Conservation (phyloP, 768 basidiomycete genomes). For the Lentinula raphanica region DNA sequence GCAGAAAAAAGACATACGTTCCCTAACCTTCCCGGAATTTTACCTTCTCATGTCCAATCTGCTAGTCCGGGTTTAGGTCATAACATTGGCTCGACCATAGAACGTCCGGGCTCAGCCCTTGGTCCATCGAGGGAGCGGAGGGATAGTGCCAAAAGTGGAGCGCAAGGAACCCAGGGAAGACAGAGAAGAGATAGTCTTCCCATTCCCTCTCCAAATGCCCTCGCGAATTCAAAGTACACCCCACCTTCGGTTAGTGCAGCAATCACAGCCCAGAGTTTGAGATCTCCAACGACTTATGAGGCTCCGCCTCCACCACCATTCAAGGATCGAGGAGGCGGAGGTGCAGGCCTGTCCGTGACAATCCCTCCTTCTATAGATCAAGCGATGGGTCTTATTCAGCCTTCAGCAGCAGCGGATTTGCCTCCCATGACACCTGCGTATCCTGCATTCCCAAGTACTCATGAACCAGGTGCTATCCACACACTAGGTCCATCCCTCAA, state of each 20-base stretch:
- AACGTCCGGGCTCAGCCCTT: background rate
- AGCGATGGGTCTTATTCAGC: background rate
- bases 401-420: background rate
- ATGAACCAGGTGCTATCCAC: background rate
- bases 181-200: slow-evolving; percentile 3
- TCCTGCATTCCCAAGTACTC: background rate
- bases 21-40: background rate
- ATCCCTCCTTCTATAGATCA: background rate
- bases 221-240: slow-evolving; percentile 19
- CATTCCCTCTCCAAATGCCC: background rate
- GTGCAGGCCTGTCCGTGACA: background rate
- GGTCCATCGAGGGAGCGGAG: slow-evolving; percentile 1
- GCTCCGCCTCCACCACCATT: slow-evolving; percentile 30
- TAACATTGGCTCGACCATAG: background rate
- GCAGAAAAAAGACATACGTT: slow-evolving; percentile 5
- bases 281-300: slow-evolving; percentile 52
- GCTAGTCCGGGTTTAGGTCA: background rate
- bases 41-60: slow-evolving; percentile 3
- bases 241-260: slow-evolving; percentile 26
- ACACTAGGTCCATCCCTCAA: background rate
- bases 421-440: background rate
- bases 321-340: slow-evolving; percentile 5
- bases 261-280: slow-evolving; percentile 24
- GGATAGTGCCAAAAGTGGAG: background rate
- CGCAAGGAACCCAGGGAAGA: background rate